Evolutionary conservation across 345 rosid species (phyloP).

Genomic region (Salix purpurea): DNA sequence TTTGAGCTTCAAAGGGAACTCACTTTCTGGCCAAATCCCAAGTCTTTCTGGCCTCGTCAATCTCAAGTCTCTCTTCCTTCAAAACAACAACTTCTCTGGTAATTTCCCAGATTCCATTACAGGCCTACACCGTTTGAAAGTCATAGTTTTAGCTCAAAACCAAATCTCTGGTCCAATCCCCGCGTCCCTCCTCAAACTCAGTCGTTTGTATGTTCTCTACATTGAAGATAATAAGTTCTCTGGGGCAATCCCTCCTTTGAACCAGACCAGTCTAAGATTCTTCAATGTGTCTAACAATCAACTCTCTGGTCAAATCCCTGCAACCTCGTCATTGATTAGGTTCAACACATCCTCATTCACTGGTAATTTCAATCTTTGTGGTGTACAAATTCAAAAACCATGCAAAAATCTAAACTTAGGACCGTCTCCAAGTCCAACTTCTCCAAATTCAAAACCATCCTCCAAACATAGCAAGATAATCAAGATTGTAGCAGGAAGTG

Average conservation of each 20-base stretch:
- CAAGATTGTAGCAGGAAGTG: conserved; percentile 38
- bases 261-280: conserved; percentile 71
- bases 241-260: conserved; percentile 65
- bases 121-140: conserved; percentile 69
- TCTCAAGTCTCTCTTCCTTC: conserved; percentile 76
- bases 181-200: conserved; percentile 46
- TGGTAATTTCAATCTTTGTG: conserved; percentile 64
- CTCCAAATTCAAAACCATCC: conserved; percentile 12
- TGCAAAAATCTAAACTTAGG: conserved; percentile 30
- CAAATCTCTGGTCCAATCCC: conserved; percentile 66
- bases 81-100: conserved; percentile 68
- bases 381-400: conserved; percentile 54
- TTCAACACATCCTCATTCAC: conserved; percentile 60
- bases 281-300: conserved; percentile 78
- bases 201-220: conserved; percentile 54
- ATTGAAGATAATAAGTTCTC: conserved; percentile 58
- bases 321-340: conserved; percentile 57
- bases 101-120: conserved; percentile 62
- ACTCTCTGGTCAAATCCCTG: conserved; percentile 71
- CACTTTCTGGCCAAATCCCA: conserved; percentile 71
- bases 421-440: conserved; percentile 15
- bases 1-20: conserved; percentile 79
- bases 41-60: conserved; percentile 58
- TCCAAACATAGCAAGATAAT: conserved; percentile 30
- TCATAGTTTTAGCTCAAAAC: conserved; percentile 52